Evolutionary conservation across 1,139 yeast genomes (phyloP).

Genomic region (Geotrichum citri-aurantii): DNA sequence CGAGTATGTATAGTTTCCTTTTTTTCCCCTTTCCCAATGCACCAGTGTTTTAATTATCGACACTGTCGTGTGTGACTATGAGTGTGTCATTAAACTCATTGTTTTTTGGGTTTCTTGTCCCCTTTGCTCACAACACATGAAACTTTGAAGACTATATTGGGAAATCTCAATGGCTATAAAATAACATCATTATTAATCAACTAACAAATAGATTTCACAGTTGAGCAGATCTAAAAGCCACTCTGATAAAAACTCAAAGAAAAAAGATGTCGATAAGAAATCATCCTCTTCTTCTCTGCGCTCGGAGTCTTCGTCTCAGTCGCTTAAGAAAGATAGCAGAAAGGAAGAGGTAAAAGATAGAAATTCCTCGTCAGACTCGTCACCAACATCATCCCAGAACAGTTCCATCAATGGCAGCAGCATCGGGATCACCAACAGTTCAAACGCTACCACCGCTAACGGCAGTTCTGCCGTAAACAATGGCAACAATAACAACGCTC

Average conservation of each 20-base stretch:
- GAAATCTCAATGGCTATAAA: not conserved
- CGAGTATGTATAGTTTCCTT: slow-evolving; percentile 23
- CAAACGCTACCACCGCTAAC: not conserved
- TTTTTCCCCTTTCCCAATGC: not conserved
- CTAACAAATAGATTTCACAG: slow-evolving; percentile 15
- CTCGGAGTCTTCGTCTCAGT: slow-evolving; percentile 18
- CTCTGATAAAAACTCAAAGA: slow-evolving; percentile 23
- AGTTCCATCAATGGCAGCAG: not conserved
- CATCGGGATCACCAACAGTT: not conserved
- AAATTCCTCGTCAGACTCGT: not conserved
- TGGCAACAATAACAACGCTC: not conserved
- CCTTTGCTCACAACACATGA: not conserved
- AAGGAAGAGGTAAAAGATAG: slow-evolving; percentile 17
- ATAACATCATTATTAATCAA: not conserved
- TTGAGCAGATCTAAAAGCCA: slow-evolving; percentile 31
- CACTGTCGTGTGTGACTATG: not conserved
- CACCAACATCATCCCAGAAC: not conserved
- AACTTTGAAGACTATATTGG: not conserved
- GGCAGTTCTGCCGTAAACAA: not conserved
- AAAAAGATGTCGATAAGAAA: slow-evolving; percentile 14
- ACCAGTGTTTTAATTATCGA: not conserved
- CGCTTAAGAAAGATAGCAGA: slow-evolving; percentile 14
- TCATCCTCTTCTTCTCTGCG: slow-evolving; percentile 14
- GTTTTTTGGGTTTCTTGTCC: not conserved
- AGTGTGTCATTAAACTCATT: not conserved